A percentile compares a stretch with the other conserved stretches of the same genome.
Evolutionary conservation across 1,284 basidiomycete genomes (phyloP).

Genomic region (Schizophyllum amplum): DNA sequence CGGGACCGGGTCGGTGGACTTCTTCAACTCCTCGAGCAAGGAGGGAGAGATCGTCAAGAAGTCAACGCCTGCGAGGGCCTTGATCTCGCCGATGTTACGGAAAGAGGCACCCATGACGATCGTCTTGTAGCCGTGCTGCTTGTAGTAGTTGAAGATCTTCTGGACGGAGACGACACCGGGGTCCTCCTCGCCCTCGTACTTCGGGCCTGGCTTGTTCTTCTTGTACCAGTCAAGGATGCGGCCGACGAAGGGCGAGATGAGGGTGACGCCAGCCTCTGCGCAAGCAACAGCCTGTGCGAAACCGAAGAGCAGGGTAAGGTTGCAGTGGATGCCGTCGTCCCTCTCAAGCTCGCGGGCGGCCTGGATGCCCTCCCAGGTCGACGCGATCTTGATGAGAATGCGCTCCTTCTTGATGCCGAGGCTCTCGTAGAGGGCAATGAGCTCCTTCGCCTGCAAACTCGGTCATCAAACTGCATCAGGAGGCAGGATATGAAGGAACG

Average conservation of each 20-base stretch:
- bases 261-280: slow-evolving; percentile 94
- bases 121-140: slow-evolving; percentile 96
- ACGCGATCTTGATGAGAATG: slow-evolving; percentile 97
- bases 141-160: slow-evolving; percentile 99
- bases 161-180: slow-evolving; percentile 96
- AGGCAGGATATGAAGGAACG: slow-evolving; percentile 4
- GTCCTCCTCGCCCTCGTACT: slow-evolving; percentile 84
- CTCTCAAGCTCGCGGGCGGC: slow-evolving; percentile 93
- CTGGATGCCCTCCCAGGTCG: slow-evolving; percentile 99
- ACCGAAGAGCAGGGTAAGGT: slow-evolving; percentile 97
- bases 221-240: slow-evolving; percentile 98
- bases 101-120: slow-evolving; percentile 99
- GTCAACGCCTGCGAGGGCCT: slow-evolving; percentile 91
- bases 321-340: slow-evolving; percentile 94
- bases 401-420: slow-evolving; percentile 90
- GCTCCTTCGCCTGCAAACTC: slow-evolving; percentile 66
- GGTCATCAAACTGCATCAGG: slow-evolving; percentile 12
- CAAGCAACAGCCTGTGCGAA: slow-evolving; percentile 98
- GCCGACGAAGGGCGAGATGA: slow-evolving; percentile 99
- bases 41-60: slow-evolving; percentile 92
- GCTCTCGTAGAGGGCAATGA: slow-evolving; percentile 91
- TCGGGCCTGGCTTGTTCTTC: slow-evolving; percentile 71
- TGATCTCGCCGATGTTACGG: slow-evolving; percentile 95
- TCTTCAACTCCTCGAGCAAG: slow-evolving; percentile 89
- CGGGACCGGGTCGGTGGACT: slow-evolving; percentile 70